Percentiles rank a stretch among this genome's conserved stretches.
Conservation (phyloP, 2,329 filamentous ascomycete species). For the Alternaria novae-zelandiae region DNA sequence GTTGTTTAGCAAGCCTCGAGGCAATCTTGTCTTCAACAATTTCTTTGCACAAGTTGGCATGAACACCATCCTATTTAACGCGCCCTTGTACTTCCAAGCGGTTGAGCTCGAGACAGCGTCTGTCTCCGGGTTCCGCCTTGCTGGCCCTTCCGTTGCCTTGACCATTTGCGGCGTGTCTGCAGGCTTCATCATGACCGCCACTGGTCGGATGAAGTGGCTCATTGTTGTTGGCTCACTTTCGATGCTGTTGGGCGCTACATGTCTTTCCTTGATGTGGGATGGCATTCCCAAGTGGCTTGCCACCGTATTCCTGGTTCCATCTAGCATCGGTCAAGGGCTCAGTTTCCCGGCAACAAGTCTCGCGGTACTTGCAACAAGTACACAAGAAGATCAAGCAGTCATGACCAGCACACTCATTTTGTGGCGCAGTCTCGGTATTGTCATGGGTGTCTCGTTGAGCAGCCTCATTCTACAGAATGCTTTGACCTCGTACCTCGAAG, state of each 20-base stretch:
- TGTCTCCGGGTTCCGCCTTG: slow-evolving; percentile 73
- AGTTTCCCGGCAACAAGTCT: slow-evolving; percentile 52
- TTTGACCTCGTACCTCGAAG: slow-evolving; percentile 65
- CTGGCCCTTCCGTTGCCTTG: slow-evolving; percentile 64
- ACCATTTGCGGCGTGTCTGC: slow-evolving; percentile 51
- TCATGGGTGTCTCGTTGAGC: slow-evolving; percentile 75
- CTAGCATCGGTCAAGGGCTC: slow-evolving; percentile 51
- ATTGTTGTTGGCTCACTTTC: slow-evolving; percentile 48
- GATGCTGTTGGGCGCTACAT: slow-evolving; percentile 47
- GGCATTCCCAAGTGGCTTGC: slow-evolving; percentile 50
- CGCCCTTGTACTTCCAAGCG: slow-evolving; percentile 70
- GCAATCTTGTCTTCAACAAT: slow-evolving; percentile 59
- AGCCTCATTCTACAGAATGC: slow-evolving; percentile 77
- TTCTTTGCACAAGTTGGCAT: slow-evolving; percentile 59
- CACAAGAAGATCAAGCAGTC: slow-evolving; percentile 54
- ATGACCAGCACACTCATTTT: slow-evolving; percentile 72
- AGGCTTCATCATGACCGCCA: slow-evolving; percentile 54
- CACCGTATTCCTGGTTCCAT: slow-evolving; percentile 50
- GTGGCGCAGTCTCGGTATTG: slow-evolving; percentile 73
- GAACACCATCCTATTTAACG: slow-evolving; percentile 70
- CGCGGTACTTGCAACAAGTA: slow-evolving; percentile 51
- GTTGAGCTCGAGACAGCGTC: slow-evolving; percentile 66
- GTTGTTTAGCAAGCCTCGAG: slow-evolving; percentile 55
- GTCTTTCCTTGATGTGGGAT: slow-evolving; percentile 46
- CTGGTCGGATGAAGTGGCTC: slow-evolving; percentile 51